Percentiles rank a stretch among this genome's conserved stretches.
Conservation (phyloP, 257 asterid species). For the Thymus quinquecostatus region DNA sequence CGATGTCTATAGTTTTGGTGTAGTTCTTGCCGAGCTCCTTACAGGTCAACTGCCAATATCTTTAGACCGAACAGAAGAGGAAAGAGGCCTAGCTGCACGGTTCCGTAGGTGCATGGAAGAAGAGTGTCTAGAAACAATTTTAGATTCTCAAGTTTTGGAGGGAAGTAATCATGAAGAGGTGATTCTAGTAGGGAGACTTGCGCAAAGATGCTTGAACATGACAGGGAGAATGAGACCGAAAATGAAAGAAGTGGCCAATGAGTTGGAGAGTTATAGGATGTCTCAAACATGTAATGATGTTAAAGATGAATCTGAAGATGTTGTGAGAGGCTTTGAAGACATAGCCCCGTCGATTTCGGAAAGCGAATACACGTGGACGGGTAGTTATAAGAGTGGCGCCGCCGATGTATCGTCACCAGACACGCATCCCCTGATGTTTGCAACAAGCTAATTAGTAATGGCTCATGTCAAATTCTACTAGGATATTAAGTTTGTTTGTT, state of each 20-base stretch:
- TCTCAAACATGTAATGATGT: neutral
- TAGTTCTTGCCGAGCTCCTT: conserved; percentile 30
- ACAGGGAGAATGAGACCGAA: conserved; percentile 37
- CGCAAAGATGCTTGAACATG: conserved; percentile 33
- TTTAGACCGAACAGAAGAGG: neutral
- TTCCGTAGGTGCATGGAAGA: conserved; percentile 13
- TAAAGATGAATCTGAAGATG: conserved; percentile 18
- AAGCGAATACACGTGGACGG: neutral
- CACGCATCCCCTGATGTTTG: neutral
- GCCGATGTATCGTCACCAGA: neutral
- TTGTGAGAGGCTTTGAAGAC: neutral
- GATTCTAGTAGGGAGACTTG: conserved; percentile 29
- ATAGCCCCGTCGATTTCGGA: no score
- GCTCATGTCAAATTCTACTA: neutral
- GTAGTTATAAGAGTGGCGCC: neutral
- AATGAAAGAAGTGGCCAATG: conserved; percentile 34
- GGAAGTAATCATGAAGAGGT: conserved; percentile 22
- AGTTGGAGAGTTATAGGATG: conserved; percentile 24
- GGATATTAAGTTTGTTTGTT: no score
- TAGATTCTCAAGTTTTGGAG: conserved; percentile 21
- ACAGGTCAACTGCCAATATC: conserved; percentile 23
- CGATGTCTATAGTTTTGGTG: conserved; percentile 2
- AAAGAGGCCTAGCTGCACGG: conserved; percentile 10
- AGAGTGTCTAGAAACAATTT: neutral
- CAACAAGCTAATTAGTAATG: neutral